phyloP scores from a whole-genome alignment of 2,329 filamentous ascomycete species.

The Cryphonectria radicalis region DNA sequence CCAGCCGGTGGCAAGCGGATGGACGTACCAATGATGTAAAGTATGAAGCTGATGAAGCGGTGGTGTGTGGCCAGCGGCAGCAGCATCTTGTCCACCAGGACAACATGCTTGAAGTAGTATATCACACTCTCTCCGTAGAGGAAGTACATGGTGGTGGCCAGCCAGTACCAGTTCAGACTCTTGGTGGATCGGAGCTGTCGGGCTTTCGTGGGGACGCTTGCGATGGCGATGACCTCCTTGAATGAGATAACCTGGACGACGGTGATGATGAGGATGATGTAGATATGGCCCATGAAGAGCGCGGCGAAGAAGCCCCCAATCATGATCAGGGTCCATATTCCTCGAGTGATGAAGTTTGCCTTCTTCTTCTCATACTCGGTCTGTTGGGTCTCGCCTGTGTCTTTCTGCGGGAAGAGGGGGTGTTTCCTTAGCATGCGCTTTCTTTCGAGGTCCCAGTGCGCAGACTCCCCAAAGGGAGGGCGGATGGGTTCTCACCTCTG shows the following conservation, averaged over 20 bases:
- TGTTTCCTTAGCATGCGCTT: conserved; percentile 31
- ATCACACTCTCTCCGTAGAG: conserved; percentile 98
- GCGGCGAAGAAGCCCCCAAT: conserved; percentile 88
- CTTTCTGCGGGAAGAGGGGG: conserved; percentile 42
- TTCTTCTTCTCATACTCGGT: conserved; percentile 97
- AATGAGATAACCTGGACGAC: conserved; percentile 95
- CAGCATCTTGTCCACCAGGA: conserved; percentile 90
- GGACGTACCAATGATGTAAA: conserved; percentile 91
- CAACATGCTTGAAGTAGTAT: conserved; percentile 99
- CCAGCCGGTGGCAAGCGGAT: background rate
- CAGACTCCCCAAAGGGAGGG: background rate
- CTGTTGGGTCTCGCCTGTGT: conserved; percentile 46
- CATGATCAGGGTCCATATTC: conserved; percentile 98
- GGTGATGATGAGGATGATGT: conserved; percentile 92
- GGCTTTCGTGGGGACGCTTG: conserved; percentile 89
- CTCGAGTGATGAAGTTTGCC: conserved; percentile 93
- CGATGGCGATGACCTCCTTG: conserved; percentile 98
- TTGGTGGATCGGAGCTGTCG: conserved; percentile 93
- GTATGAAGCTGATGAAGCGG: conserved; percentile 96
- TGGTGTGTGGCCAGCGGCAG: conserved; percentile 95
- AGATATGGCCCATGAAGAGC: conserved; percentile 96
- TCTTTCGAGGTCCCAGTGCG: background rate
- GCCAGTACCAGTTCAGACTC: conserved; percentile 98
- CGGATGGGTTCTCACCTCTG: conserved; percentile 39
- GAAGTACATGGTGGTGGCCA: conserved; percentile 99